Base-by-base conservation (phyloP, 768 basidiomycete species). In the Boletus subparvulus region DNA sequence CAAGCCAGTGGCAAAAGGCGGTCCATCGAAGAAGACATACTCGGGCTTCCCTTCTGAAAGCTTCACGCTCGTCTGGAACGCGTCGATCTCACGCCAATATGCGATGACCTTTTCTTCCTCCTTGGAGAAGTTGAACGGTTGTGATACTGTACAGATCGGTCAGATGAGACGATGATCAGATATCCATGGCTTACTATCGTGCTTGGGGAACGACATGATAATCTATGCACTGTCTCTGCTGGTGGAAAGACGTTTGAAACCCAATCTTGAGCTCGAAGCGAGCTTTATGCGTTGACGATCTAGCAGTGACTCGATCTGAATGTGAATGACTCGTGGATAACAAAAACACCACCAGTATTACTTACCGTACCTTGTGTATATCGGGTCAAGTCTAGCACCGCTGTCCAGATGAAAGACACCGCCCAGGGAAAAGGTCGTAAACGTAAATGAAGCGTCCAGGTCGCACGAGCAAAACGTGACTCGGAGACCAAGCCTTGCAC, bases 71-170 rank as follows among this genome's bases (percentile, higher is more conserved):
- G 95, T 98, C 69, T 88, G 85, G 75, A 99, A 99, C 59, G 97
- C 97, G 77, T 98, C 93, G 71, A 99, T 99, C 70, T 95, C 94
- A 63, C 83, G 80, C 96, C 96, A 98, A 76, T 85, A 98, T 50
- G 81, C 79, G 59, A 97, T 76, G 53, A 97, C 92, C 65, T 94
- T 93, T 69, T 90, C 87, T 71, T 95, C 93, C 73, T 94, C 93
- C 73, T 84, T 85, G 19, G 93, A 77, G 69, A 94, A 96, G 72
- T 85, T 85, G 73, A 96, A 96, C 17, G 77, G 76, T 17, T 84
- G 77, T 53, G 88, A 82, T 65, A 93, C 92, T 94, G 57, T 4
- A 36, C 17, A 60, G 40, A 56, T 58, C 47, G 28, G 46, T 58
- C 55, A 44, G 62, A 59, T 47, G 50, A 24, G 26, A 32, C 41